phyloP scores from a whole-genome alignment of 1,139 yeast genomes.

The Trichomonascaceae sp. region DNA sequence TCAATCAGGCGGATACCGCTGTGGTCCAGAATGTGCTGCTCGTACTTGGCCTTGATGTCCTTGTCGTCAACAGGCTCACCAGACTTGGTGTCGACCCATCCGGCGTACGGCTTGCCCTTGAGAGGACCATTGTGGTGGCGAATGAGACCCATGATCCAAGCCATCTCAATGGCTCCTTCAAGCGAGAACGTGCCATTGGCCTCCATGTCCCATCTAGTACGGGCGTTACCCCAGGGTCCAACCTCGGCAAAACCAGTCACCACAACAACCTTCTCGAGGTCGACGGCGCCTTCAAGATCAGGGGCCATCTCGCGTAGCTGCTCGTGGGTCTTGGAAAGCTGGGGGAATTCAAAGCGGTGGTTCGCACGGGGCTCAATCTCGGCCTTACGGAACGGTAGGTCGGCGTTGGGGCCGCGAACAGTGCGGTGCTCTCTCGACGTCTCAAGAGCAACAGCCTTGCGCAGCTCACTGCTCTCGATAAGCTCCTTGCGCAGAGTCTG shows the following conservation, averaged over 20 bases:
- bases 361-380: conserved; percentile 84
- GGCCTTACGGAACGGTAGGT: conserved; percentile 68
- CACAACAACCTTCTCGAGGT: conserved; percentile 81
- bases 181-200: conserved; percentile 89
- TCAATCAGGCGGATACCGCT: conserved; percentile 94
- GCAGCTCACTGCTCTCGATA: conserved; percentile 74
- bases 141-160: conserved; percentile 98
- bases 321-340: conserved; percentile 60
- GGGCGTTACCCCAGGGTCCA: conserved; percentile 98
- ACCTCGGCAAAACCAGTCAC: conserved; percentile 97
- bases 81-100: conserved; percentile 96
- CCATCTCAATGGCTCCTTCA: conserved; percentile 98
- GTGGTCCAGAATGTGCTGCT: conserved; percentile 76
- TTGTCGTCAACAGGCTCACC: conserved; percentile 87
- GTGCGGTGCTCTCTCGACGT: conserved; percentile 87
- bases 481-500: conserved; percentile 69
- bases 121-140: conserved; percentile 87
- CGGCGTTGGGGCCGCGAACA: conserved; percentile 82
- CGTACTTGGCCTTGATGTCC: conserved; percentile 86
- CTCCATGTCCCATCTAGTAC: conserved; percentile 99
- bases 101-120: conserved; percentile 78
- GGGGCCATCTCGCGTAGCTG: conserved; percentile 55
- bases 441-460: conserved; percentile 93
- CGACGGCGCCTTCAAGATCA: conserved; percentile 80
- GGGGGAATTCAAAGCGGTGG: conserved; percentile 89